Evolutionary conservation across 2,329 filamentous ascomycete genomes (phyloP).

Genomic region (Cladosporium sp.): DNA sequence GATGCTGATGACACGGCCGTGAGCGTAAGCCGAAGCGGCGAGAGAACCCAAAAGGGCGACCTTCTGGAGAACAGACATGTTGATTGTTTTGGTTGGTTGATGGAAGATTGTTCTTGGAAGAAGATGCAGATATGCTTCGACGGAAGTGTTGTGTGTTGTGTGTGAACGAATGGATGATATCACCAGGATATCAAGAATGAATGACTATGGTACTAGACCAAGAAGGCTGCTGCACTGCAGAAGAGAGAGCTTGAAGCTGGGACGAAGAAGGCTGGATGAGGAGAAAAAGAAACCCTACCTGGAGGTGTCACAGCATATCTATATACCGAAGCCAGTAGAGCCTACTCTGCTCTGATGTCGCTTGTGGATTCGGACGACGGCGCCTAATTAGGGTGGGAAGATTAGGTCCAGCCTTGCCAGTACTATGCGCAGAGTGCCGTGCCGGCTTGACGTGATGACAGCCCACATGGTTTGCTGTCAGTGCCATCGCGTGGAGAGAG

Average conservation of each 20-base stretch:
- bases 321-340: not conserved
- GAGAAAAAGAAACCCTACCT: conserved; percentile 6
- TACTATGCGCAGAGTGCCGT: not conserved
- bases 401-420: not conserved
- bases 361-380: not conserved
- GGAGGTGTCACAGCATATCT: not conserved
- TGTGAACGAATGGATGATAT: conserved; percentile 12
- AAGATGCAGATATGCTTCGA: not conserved
- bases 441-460: conserved; percentile 5
- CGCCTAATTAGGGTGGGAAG: conserved; percentile 4
- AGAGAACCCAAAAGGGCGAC: conserved; percentile 26
- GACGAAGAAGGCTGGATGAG: conserved; percentile 11
- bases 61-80: conserved; percentile 25
- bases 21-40: conserved; percentile 28
- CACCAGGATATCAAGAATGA: conserved; percentile 14
- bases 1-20: conserved; percentile 29
- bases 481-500: not conserved
- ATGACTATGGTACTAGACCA: conserved; percentile 12
- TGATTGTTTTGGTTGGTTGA: not conserved
- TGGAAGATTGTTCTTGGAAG: not conserved
- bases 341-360: not conserved
- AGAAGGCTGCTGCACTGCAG: conserved; percentile 8
- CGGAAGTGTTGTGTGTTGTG: conserved; percentile 1
- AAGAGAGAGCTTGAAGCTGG: not conserved
- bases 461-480: conserved; percentile 2